Evolutionary conservation across 768 basidiomycete genomes (phyloP).

Genomic region (Russula dissimulans): DNA sequence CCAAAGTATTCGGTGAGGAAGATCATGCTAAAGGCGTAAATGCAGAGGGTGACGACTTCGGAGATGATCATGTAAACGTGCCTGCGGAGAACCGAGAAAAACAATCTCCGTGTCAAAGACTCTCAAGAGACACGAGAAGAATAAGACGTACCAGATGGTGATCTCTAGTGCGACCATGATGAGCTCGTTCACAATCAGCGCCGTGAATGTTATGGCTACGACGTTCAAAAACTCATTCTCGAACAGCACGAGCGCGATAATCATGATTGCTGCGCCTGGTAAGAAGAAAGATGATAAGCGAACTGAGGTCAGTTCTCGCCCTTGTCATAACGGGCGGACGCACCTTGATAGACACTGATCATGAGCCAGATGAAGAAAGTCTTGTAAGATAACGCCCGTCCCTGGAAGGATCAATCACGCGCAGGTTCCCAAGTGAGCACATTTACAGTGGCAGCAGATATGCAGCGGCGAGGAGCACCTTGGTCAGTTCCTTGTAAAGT

Average conservation of each 20-base stretch:
- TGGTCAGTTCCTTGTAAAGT: constrained; percentile 94
- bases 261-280: constrained; percentile 94
- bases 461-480: constrained; percentile 40
- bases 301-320: not conserved
- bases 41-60: constrained; percentile 76
- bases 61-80: constrained; percentile 93
- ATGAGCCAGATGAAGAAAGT: constrained; percentile 98
- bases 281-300: no score
- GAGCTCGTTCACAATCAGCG: constrained; percentile 90
- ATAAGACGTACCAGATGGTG: constrained; percentile 68
- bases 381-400: constrained; percentile 90
- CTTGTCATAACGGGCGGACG: not conserved
- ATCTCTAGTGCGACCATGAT: constrained; percentile 99
- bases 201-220: constrained; percentile 96
- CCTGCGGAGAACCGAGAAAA: constrained; percentile 35
- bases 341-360: constrained; percentile 96
- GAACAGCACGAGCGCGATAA: constrained; percentile 90
- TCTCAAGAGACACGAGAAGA: not conserved
- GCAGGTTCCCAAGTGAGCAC: not conserved
- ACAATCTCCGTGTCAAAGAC: not conserved
- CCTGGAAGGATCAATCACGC: constrained; percentile 36
- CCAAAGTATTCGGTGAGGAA: constrained; percentile 98
- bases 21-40: constrained; percentile 86
- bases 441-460: not conserved
- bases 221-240: constrained; percentile 98